These are phyloP conservation scores for Wickerhamiella galacta DNA, from an alignment of 805 yeast species.

Conservation along the genomic window DNA sequence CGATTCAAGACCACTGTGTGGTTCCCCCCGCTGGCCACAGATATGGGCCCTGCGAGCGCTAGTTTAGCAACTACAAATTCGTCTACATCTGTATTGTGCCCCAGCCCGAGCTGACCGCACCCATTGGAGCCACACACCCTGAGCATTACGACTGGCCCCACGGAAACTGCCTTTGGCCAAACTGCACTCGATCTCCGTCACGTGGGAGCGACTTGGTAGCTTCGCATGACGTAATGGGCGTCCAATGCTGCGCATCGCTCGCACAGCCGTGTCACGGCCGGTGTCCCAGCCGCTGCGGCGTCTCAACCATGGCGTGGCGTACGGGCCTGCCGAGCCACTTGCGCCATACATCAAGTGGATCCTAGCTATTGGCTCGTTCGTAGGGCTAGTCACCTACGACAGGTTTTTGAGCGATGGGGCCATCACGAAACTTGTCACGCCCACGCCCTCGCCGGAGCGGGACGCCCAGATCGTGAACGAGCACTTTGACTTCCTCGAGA, in stretches of 20 bases:
- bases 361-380: constrained; percentile 10
- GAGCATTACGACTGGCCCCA: too few species aligned
- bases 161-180: too few species aligned
- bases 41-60: constrained; percentile 3
- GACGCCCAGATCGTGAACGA: constrained; percentile 8
- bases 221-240: too few species aligned
- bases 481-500: constrained; percentile 1
- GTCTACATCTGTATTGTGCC: constrained; percentile 33
- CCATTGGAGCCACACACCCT: constrained; percentile 95
- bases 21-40: constrained; percentile 60
- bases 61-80: constrained; percentile 16
- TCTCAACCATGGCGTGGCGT: constrained; percentile 8
- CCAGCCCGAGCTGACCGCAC: constrained; percentile 50
- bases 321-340: constrained; percentile 16
- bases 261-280: constrained; percentile 1
- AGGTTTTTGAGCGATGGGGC: constrained; percentile 14
- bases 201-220: too few species aligned
- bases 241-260: too few species aligned
- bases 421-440: constrained; percentile 13
- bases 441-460: constrained; percentile 7
- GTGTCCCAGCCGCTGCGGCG: too few species aligned
- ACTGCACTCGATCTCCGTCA: too few species aligned
- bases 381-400: constrained; percentile 15
- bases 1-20: constrained; percentile 47
- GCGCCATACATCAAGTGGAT: constrained; percentile 14